A percentile compares a stretch with the other conserved stretches of the same genome.
phyloP scores from a whole-genome alignment of 1,284 basidiomycete species.

The Rhodotorula sp. region DNA sequence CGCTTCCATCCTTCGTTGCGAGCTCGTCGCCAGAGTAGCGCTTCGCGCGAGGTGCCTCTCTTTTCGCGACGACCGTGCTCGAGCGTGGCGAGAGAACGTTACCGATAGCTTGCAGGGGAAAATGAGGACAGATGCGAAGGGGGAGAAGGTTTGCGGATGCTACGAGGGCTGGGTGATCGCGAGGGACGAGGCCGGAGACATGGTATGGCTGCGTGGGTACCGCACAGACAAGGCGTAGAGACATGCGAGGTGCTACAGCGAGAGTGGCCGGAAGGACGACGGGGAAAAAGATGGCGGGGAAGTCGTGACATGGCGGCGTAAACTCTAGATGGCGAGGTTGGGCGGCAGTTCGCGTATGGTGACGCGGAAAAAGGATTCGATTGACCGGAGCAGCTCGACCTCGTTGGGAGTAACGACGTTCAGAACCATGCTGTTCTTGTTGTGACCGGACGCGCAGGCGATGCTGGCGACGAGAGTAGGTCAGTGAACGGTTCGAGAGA shows the following conservation, averaged over 20 bases:
- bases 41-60: too few relatives aligned
- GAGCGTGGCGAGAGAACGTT: not conserved
- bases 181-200: not conserved
- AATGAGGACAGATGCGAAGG: not conserved
- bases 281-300: not conserved
- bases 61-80: too few relatives aligned
- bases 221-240: not conserved
- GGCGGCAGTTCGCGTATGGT: constrained; percentile 37
- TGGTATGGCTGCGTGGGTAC: not conserved
- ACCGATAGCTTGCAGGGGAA: not conserved
- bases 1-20: not conserved
- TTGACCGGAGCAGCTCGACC: constrained; percentile 41
- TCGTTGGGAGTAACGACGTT: constrained; percentile 43
- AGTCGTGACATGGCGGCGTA: not conserved
- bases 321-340: constrained; percentile 17
- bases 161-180: not conserved
- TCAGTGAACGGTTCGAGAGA: not conserved
- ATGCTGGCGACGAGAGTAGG: constrained; percentile 12
- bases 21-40: too few relatives aligned
- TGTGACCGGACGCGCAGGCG: constrained; percentile 37
- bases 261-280: not conserved
- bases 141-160: not conserved
- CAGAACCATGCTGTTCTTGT: constrained; percentile 36
- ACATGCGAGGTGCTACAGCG: not conserved
- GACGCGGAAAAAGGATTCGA: constrained; percentile 39